These are phyloP conservation scores for Podaxis rugospora DNA, from an alignment of 768 basidiomycete species.

Conservation along the genomic window DNA sequence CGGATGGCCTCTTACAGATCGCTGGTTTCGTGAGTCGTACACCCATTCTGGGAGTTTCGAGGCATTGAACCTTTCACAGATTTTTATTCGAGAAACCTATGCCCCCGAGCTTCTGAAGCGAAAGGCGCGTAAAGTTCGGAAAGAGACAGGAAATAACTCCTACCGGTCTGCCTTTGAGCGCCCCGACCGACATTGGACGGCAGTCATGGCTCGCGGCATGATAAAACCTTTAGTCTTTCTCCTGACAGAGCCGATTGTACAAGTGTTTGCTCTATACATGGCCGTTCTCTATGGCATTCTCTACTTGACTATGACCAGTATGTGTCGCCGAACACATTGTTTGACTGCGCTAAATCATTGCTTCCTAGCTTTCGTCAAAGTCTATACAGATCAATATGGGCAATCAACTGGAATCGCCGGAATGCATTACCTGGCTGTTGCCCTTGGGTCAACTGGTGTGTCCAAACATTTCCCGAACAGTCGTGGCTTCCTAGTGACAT, in stretches of 20 bases:
- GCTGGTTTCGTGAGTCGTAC: conserved; percentile 40
- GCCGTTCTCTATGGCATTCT: conserved; percentile 53
- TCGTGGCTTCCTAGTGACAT: neutral
- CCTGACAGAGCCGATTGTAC: conserved; percentile 54
- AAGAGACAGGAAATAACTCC: conserved; percentile 21
- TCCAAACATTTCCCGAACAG: conserved; percentile 18
- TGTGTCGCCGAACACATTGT: conserved; percentile 17
- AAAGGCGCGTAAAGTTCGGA: conserved; percentile 33
- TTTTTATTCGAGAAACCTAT: conserved; percentile 35
- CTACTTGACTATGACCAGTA: conserved; percentile 36
- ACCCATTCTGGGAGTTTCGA: neutral
- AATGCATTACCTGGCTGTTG: conserved; percentile 60
- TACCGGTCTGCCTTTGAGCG: conserved; percentile 41
- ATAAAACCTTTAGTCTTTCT: conserved; percentile 56
- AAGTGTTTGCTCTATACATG: conserved; percentile 53
- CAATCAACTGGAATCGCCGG: conserved; percentile 49
- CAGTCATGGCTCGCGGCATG: conserved; percentile 43
- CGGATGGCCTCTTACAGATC: conserved; percentile 41
- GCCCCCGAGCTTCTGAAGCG: conserved; percentile 44
- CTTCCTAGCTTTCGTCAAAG: conserved; percentile 44
- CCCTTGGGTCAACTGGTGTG: conserved; percentile 45
- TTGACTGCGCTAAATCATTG: neutral
- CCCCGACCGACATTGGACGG: conserved; percentile 34
- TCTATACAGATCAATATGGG: conserved; percentile 44
- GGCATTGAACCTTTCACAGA: conserved; percentile 9